Evolutionary conservation across 2,329 filamentous ascomycete species (phyloP).

Genomic region (Sporothrix humicola): DNA sequence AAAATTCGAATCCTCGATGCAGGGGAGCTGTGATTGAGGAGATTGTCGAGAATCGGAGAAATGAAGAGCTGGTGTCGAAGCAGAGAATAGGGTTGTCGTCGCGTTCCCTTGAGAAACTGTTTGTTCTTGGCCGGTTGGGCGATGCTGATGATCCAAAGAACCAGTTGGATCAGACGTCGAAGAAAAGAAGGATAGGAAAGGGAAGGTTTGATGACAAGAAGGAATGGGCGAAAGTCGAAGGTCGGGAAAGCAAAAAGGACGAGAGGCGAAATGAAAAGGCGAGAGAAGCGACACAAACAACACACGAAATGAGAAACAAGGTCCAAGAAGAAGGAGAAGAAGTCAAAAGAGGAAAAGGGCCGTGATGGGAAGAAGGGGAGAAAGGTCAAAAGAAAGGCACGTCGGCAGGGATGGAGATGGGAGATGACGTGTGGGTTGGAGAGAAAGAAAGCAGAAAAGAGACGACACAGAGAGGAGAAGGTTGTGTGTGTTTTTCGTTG

Average conservation of each 20-base stretch:
- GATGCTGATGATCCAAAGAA: too few relatives aligned
- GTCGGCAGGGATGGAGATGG: conserved; percentile 27
- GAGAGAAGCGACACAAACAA: neutral
- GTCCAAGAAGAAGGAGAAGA: neutral
- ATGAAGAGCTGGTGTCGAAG: neutral
- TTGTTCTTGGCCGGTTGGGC: too few relatives aligned
- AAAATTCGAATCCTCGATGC: neutral
- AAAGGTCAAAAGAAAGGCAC: conserved; percentile 1
- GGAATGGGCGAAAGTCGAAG: neutral
- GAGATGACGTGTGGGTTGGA: conserved; percentile 27
- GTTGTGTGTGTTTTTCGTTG: conserved; percentile 23
- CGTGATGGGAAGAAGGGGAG: neutral
- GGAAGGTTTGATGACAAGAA: neutral
- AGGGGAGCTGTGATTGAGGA: neutral
- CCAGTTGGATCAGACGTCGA: too few relatives aligned
- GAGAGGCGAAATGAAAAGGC: neutral
- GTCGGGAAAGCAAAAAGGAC: neutral
- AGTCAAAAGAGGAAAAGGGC: neutral
- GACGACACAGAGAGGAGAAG: neutral
- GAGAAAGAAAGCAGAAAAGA: neutral
- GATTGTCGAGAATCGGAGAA: neutral
- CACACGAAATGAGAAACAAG: neutral
- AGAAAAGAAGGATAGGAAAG: too few relatives aligned
- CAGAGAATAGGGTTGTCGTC: too few relatives aligned
- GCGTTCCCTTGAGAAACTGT: too few relatives aligned